Conservation (phyloP, 805 yeast genomes). For the Candida glaebosa region DNA sequence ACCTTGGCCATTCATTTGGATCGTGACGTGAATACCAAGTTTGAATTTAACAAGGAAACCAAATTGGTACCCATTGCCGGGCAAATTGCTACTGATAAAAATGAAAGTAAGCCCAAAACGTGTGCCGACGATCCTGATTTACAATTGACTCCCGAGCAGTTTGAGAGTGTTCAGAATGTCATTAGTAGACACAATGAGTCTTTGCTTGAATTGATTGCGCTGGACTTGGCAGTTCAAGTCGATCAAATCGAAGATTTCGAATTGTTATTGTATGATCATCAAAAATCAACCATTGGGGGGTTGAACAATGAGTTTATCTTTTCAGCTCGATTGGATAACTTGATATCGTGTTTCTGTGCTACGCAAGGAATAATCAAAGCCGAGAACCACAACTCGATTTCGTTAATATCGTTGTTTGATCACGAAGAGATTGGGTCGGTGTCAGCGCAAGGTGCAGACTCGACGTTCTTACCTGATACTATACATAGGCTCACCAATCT, state of each 20-base stretch:
- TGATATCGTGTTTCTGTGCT: constrained; percentile 83
- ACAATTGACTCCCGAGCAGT: constrained; percentile 49
- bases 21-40: constrained; percentile 69
- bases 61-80: constrained; percentile 88
- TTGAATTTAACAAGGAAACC: constrained; percentile 86
- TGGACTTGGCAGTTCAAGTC: constrained; percentile 49
- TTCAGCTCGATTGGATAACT: constrained; percentile 88
- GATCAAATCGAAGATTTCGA: constrained; percentile 87
- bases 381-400: constrained; percentile 46
- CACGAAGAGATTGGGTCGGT: constrained; percentile 95
- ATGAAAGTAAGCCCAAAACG: constrained; percentile 13
- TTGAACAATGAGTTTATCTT: constrained; percentile 85
- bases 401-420: constrained; percentile 80
- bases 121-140: constrained; percentile 52
- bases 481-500: constrained; percentile 58
- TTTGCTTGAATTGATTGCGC: constrained; percentile 64
- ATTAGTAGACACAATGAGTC: constrained; percentile 75
- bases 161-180: constrained; percentile 61
- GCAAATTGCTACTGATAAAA: constrained; percentile 25
- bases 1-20: constrained; percentile 91
- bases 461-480: constrained; percentile 81
- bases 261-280: constrained; percentile 79
- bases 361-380: constrained; percentile 64
- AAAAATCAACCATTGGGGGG: constrained; percentile 82
- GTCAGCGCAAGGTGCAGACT: constrained; percentile 95